phyloP scores from a whole-genome alignment of 2,329 filamentous ascomycete genomes.

The Fusarium buharicum region DNA sequence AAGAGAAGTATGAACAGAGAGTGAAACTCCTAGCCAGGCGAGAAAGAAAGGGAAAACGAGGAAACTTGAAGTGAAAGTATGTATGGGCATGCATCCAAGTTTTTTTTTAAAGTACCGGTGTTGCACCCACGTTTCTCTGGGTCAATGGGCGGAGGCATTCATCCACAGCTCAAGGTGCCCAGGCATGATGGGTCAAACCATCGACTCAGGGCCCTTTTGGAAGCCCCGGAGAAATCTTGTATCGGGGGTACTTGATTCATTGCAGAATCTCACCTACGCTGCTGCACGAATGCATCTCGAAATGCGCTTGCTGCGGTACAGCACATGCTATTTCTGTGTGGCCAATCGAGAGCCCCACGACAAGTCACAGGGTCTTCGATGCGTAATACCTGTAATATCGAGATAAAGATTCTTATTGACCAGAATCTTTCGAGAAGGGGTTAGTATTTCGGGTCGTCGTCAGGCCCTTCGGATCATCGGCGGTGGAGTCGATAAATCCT shows the following conservation, averaged over 20 bases:
- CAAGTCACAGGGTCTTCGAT: slow-evolving; percentile 4
- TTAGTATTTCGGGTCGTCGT: slow-evolving; percentile 44
- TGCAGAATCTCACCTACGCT: slow-evolving; percentile 16
- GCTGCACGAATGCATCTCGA: not conserved
- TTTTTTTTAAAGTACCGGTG: slow-evolving; percentile 21
- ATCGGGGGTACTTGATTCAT: not conserved
- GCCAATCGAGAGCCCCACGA: slow-evolving; percentile 28
- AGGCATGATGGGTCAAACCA: slow-evolving; percentile 1
- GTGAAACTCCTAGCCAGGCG: not conserved
- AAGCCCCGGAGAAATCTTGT: slow-evolving; percentile 1
- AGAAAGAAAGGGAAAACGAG: slow-evolving; percentile 3
- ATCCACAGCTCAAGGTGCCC: slow-evolving; percentile 17
- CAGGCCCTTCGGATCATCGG: slow-evolving; percentile 44
- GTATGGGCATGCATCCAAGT: slow-evolving; percentile 8
- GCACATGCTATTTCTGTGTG: slow-evolving; percentile 22
- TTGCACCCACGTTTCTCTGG: slow-evolving; percentile 33
- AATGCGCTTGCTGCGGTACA: slow-evolving; percentile 9
- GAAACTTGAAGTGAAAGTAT: slow-evolving; percentile 2
- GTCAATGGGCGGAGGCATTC: slow-evolving; percentile 31
- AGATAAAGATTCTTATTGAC: slow-evolving; percentile 27
- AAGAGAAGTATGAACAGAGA: not conserved
- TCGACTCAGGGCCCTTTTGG: slow-evolving; percentile 2
- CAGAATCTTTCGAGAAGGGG: slow-evolving; percentile 29
- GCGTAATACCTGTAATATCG: not conserved
- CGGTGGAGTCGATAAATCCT: slow-evolving; percentile 35